Conservation (phyloP, 2,329 filamentous ascomycete species). For the Ophiognomonia clavigignenti-juglandacearum region DNA sequence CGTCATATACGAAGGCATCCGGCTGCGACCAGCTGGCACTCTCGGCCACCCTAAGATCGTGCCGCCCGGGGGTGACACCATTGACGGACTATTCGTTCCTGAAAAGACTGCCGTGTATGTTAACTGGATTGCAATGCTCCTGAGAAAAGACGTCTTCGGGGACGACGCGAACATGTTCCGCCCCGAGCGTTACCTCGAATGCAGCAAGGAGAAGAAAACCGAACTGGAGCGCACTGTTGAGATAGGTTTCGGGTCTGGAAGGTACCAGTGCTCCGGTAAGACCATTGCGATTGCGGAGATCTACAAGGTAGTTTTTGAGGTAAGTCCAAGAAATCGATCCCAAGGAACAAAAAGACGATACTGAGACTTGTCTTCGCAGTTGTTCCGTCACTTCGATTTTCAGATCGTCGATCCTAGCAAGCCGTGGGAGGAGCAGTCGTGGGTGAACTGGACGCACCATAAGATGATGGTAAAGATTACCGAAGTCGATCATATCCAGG, state of each 20-base stretch:
- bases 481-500: no score
- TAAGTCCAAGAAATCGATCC: no score
- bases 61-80: constrained; percentile 22
- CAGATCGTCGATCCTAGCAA: no score
- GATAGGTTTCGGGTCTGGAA: constrained; percentile 35
- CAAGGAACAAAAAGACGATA: no score
- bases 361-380: no score
- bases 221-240: constrained; percentile 30
- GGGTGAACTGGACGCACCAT: no score
- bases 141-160: constrained; percentile 24
- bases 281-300: constrained; percentile 38
- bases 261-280: constrained; percentile 36
- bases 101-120: constrained; percentile 28
- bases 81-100: constrained; percentile 27
- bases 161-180: constrained; percentile 30
- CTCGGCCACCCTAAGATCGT: constrained; percentile 20
- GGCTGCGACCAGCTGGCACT: constrained; percentile 26
- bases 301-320: constrained; percentile 36
- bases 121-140: constrained; percentile 27
- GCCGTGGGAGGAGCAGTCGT: no score
- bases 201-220: no score
- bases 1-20: constrained; percentile 29
- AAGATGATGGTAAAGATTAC: no score
- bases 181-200: constrained; percentile 37
- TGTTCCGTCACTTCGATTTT: no score